These are phyloP conservation scores for Cutaneotrichosporon dermatis DNA, from an alignment of 1,284 basidiomycete genomes.

Conservation along the genomic window DNA sequence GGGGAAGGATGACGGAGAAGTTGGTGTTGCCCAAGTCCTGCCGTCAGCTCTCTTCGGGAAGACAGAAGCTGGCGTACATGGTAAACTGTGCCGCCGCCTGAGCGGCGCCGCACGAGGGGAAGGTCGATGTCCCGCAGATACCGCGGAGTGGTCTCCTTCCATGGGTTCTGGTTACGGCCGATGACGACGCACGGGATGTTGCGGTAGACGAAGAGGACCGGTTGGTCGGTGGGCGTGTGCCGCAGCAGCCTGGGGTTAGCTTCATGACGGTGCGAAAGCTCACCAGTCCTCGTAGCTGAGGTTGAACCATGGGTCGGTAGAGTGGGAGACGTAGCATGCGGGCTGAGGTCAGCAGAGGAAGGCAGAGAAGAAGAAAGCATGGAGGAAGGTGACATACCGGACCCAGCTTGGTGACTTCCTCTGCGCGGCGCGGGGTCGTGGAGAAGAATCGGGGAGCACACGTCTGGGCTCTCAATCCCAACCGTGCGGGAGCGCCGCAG, in stretches of 20 bases:
- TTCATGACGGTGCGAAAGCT: constrained; percentile 22
- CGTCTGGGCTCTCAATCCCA: no score
- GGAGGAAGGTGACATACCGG: not conserved
- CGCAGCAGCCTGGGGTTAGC: constrained; percentile 67
- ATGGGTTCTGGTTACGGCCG: constrained; percentile 92
- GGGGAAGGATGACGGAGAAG: constrained; percentile 87
- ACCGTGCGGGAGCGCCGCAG: no score
- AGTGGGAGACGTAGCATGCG: constrained; percentile 70
- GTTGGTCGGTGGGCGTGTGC: constrained; percentile 61
- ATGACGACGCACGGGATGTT: constrained; percentile 89
- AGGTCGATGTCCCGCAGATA: constrained; percentile 57
- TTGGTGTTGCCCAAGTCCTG: constrained; percentile 97
- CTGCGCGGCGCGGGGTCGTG: not conserved
- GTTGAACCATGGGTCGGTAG: constrained; percentile 87
- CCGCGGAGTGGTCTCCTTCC: constrained; percentile 85
- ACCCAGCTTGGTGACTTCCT: constrained; percentile 3
- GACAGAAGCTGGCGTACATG: constrained; percentile 60
- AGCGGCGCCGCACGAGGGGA: constrained; percentile 78
- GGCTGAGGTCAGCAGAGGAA: constrained; percentile 28
- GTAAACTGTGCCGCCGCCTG: constrained; percentile 97
- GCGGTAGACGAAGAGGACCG: constrained; percentile 81
- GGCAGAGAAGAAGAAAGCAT: no score
- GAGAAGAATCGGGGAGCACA: not conserved
- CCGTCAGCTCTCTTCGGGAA: not conserved
- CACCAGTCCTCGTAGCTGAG: constrained; percentile 90